Percentiles rank a stretch among this genome's conserved stretches.
phyloP scores from a whole-genome alignment of 164 flowering plant genomes.

The Chloranthus sessilifolius region DNA sequence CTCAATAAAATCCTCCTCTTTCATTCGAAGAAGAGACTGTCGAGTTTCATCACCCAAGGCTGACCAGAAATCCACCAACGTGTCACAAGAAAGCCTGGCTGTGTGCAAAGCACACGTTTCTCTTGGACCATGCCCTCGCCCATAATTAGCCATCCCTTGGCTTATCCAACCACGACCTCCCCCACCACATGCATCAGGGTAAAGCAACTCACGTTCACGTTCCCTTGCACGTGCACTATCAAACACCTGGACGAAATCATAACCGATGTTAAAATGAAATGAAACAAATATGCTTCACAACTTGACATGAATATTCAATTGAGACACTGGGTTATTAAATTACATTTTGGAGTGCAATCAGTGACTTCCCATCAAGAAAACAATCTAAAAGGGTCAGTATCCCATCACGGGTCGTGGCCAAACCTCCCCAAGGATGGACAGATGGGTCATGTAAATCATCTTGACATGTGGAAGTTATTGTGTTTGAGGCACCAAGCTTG shows the following conservation, averaged over 20 bases:
- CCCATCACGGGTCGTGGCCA: constrained; percentile 80
- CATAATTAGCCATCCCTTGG: constrained; percentile 78
- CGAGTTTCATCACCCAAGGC: constrained; percentile 92
- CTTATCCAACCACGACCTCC: constrained; percentile 99
- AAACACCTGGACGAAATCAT: constrained; percentile 73
- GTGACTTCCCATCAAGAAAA: constrained; percentile 67
- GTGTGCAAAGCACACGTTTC: constrained; percentile 98
- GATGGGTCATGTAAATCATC: constrained; percentile 87
- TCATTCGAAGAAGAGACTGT: constrained; percentile 83
- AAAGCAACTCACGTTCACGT: constrained; percentile 85
- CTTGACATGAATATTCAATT: too few species aligned
- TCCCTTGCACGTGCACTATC: constrained; percentile 93
- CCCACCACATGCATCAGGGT: constrained; percentile 99
- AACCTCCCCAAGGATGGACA: constrained; percentile 96
- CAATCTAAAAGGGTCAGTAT: constrained; percentile 79
- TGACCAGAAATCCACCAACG: constrained; percentile 96
- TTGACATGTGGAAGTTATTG: constrained; percentile 21
- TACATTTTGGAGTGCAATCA: constrained; percentile 85
- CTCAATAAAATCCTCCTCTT: constrained; percentile 98
- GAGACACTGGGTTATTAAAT: constrained; percentile 7
- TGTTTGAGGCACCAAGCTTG: constrained; percentile 25
- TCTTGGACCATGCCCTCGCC: constrained; percentile 91
- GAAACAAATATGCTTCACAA: constrained; percentile 4
- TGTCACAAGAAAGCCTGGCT: constrained; percentile 89
- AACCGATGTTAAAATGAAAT: constrained; percentile 7